A percentile compares a stretch with the other conserved stretches of the same genome.
Evolutionary conservation across 2,329 filamentous ascomycete genomes (phyloP).

Genomic region (Cercospora zeina): DNA sequence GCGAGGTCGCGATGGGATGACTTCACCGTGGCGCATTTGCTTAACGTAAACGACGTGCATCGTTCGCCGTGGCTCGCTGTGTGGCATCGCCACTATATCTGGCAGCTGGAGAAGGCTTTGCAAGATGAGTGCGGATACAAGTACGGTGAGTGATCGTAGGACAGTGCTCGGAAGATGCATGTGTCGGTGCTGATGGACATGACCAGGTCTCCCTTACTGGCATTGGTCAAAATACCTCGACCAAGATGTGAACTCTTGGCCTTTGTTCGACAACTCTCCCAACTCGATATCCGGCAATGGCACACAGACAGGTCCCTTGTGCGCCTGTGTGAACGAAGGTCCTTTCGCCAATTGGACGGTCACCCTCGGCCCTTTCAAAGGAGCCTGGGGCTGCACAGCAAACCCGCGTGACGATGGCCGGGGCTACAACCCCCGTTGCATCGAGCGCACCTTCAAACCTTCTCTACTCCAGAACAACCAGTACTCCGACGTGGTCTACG

Average conservation of each 20-base stretch:
- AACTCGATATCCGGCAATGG: conserved; percentile 41
- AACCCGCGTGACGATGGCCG: conserved; percentile 24
- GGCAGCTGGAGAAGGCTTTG: conserved; percentile 39
- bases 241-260: conserved; percentile 43
- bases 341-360: conserved; percentile 50
- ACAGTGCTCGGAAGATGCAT: background rate
- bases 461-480: conserved; percentile 13
- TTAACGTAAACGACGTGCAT: conserved; percentile 19
- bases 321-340: conserved; percentile 53
- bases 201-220: conserved; percentile 47
- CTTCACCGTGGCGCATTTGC: conserved; percentile 25
- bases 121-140: conserved; percentile 34
- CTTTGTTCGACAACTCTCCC: conserved; percentile 55
- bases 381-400: conserved; percentile 22
- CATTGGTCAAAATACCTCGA: conserved; percentile 52
- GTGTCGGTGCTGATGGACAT: background rate
- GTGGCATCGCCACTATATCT: conserved; percentile 23
- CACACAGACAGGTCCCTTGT: conserved; percentile 32
- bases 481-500: conserved; percentile 24
- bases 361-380: conserved; percentile 26
- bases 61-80: conserved; percentile 22
- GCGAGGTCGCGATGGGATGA: conserved; percentile 28
- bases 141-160: conserved; percentile 2
- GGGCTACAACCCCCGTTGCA: conserved; percentile 25
- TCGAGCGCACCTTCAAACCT: conserved; percentile 20